Base-by-base conservation (phyloP, 1,284 basidiomycete species). In the Baeospora myosura region DNA sequence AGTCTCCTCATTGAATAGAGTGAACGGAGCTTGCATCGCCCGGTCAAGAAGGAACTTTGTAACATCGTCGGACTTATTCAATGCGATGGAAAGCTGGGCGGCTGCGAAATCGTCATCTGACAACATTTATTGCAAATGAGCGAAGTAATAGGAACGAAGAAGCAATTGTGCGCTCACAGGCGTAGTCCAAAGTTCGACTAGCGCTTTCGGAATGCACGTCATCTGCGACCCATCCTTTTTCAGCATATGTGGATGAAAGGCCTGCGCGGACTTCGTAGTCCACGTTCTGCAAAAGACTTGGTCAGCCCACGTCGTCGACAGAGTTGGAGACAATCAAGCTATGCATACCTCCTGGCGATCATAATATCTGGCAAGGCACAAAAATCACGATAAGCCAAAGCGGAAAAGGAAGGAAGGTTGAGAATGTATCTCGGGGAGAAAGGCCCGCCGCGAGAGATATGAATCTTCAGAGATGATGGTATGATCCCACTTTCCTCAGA, bases 201-300 rank as follows among this genome's bases (percentile, higher is more conserved):
- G 75, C 87, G 17, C 83, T 74, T 55, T 89, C 88, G 2, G 84
- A 82, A 59, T 89, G 88, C 10, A 86, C 60, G 51, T 91, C 86
- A 40, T 81, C 70, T 2, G 85, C 88, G 0, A 91, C 87, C 72
- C 78, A 92, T 4, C 87, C 88, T 17, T 72, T 69, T 8, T 66
- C 55, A n/a, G 63, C 64, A 7, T 89, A 90, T 24, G 78, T 74
- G 0, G 78, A 74, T 0, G 78, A 78, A 31, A 91, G 61, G 0
- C 88, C 88, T 0, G 88, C 88, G 14, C 86, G 78, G 3, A 81
- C 86, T 70, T 89, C 86, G 52, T 86, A 88, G 21, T 84, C 84
- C 1, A 88, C 87, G 41, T 76, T 69, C 76, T 83, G 45, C 1
- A 11, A 5, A 43, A 16, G 7, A 11, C 32, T 34, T 34, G 32